Evolutionary conservation across 371 early-diverging fungal genomes (phyloP).

Genomic region (Mortierella sp.): DNA sequence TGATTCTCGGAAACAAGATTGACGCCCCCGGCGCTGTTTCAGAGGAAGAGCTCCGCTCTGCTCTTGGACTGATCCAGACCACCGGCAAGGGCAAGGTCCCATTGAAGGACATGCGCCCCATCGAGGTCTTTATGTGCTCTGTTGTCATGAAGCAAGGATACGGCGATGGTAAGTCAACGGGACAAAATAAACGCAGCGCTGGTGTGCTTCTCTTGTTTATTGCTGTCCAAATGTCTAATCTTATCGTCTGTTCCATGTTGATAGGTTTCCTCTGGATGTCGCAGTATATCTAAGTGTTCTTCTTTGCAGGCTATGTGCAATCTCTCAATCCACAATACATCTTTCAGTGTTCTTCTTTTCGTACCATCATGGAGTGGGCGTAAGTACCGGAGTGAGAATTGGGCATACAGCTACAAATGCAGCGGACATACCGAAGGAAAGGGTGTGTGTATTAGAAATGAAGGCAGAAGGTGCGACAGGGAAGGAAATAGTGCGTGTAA

Average conservation of each 20-base stretch:
- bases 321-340: conserved; percentile 17
- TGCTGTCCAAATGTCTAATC: background rate
- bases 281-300: conserved; percentile 49
- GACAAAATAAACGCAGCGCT: background rate
- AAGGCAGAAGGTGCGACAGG: background rate
- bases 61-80: conserved; percentile 93
- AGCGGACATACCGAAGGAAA: background rate
- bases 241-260: background rate
- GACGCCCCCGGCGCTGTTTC: conserved; percentile 95
- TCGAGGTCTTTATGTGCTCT: conserved; percentile 99
- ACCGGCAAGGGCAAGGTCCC: conserved; percentile 98
- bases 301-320: background rate
- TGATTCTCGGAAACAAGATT: conserved; percentile 98
- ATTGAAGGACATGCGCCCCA: conserved; percentile 92
- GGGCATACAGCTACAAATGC: background rate
- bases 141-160: conserved; percentile 98
- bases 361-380: background rate
- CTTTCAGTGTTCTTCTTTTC: conserved; percentile 2
- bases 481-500: background rate
- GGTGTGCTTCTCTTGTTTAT: background rate
- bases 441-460: background rate
- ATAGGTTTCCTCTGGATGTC: conserved; percentile 58
- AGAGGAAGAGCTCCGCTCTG: conserved; percentile 91
- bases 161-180: conserved; percentile 83
- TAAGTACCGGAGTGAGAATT: background rate